These are phyloP conservation scores for Ophiocordyceps australis DNA, from an alignment of 2,329 filamentous ascomycete species.

Conservation along the genomic window DNA sequence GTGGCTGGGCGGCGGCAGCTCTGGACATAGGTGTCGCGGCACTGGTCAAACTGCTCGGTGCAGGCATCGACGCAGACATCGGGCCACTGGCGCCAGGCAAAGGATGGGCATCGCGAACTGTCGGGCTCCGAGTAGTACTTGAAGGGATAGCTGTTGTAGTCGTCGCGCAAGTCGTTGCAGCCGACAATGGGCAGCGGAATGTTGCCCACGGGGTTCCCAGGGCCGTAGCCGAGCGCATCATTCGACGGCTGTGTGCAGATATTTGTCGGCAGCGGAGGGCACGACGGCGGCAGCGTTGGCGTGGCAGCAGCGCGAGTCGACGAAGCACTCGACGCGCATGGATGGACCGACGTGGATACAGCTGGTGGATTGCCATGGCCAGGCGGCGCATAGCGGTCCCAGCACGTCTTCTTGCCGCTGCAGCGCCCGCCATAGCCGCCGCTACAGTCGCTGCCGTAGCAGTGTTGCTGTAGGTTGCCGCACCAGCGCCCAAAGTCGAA, in stretches of 20 bases:
- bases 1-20: conserved; percentile 20
- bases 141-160: conserved; percentile 24
- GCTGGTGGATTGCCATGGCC: conserved; percentile 13
- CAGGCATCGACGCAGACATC: conserved; percentile 32
- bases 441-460: conserved; percentile 14
- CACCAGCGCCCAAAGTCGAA: conserved; percentile 33
- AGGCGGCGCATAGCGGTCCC: conserved; percentile 20
- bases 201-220: conserved; percentile 36
- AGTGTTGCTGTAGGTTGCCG: conserved; percentile 23
- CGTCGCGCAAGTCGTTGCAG: conserved; percentile 30
- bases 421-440: conserved; percentile 10
- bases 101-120: conserved; percentile 23
- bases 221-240: conserved; percentile 47
- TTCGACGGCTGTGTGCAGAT: conserved; percentile 34
- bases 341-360: conserved; percentile 15
- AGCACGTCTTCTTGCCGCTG: conserved; percentile 24
- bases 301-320: conserved; percentile 8
- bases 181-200: conserved; percentile 32
- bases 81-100: conserved; percentile 15
- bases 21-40: conserved; percentile 27
- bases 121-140: conserved; percentile 31
- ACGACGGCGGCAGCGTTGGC: conserved; percentile 12
- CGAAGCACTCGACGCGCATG: conserved; percentile 12
- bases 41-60: conserved; percentile 30
- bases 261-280: conserved; percentile 27